These are phyloP conservation scores for Candida labiduridarum DNA, from an alignment of 1,139 yeast genomes.

Conservation along the genomic window DNA sequence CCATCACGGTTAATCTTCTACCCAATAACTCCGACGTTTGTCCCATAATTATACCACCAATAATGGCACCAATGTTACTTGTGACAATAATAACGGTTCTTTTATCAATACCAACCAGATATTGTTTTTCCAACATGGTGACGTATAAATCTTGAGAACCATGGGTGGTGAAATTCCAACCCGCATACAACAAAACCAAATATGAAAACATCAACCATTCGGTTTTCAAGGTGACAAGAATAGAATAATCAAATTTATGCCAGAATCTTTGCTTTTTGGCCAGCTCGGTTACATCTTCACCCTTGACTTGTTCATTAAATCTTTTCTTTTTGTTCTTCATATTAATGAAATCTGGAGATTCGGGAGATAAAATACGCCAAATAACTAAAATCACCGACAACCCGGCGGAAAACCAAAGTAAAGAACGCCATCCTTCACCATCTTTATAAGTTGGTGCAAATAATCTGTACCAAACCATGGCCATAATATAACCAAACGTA, in stretches of 20 bases:
- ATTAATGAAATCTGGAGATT: slow-evolving; percentile 30
- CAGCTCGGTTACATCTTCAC: neutral
- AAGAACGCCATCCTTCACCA: slow-evolving; percentile 64
- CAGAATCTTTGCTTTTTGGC: slow-evolving; percentile 4
- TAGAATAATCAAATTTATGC: slow-evolving; percentile 18
- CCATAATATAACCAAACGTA: slow-evolving; percentile 40
- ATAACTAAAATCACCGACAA: slow-evolving; percentile 35
- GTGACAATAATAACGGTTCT: slow-evolving; percentile 50
- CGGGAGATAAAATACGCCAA: slow-evolving; percentile 38
- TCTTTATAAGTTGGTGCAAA: slow-evolving; percentile 64
- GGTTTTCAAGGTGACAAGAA: slow-evolving; percentile 28
- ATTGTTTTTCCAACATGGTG: slow-evolving; percentile 46
- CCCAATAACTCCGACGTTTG: slow-evolving; percentile 49
- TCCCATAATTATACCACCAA: slow-evolving; percentile 53
- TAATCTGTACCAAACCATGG: slow-evolving; percentile 39
- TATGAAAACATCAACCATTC: slow-evolving; percentile 50
- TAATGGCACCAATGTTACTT: slow-evolving; percentile 52
- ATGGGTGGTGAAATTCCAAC: slow-evolving; percentile 55
- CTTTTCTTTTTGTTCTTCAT: slow-evolving; percentile 20
- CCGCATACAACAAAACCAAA: slow-evolving; percentile 48
- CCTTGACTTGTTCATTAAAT: slow-evolving; percentile 12
- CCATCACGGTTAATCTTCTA: slow-evolving; percentile 45
- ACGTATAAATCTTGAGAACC: slow-evolving; percentile 60
- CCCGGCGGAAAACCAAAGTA: slow-evolving; percentile 82
- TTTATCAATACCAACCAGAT: slow-evolving; percentile 32